These are phyloP conservation scores for bread wheat (Triticum aestivum) DNA, from an alignment of 176 grass and related monocot genomes.

Conservation along the genomic window IWGSC_CS_RefSeq_v2.1 NC_057801.1:264168776-264169275, in stretches of 20 bases:
- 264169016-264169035: neutral
- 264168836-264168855: constrained; percentile 90
- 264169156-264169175: neutral
- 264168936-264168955: constrained; percentile 90
- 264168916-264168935: constrained; percentile 80
- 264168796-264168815: constrained; percentile 82
- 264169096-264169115: neutral
- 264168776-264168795: constrained; percentile 31
- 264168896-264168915: constrained; percentile 96
- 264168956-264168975: constrained; percentile 54
- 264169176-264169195: neutral
- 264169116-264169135: neutral
- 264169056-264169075: neutral
- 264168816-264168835: constrained; percentile 92
- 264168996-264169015: neutral
- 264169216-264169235: neutral
- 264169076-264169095: neutral
- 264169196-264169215: neutral
- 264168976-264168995: constrained; percentile 1
- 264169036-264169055: neutral
- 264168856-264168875: constrained; percentile 95
- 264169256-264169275: neutral
- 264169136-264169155: neutral
- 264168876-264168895: constrained; percentile 83
- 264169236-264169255: neutral